Base-by-base conservation (phyloP, 202 grass and related monocot species). In the Elaeis oleifera region DNA sequence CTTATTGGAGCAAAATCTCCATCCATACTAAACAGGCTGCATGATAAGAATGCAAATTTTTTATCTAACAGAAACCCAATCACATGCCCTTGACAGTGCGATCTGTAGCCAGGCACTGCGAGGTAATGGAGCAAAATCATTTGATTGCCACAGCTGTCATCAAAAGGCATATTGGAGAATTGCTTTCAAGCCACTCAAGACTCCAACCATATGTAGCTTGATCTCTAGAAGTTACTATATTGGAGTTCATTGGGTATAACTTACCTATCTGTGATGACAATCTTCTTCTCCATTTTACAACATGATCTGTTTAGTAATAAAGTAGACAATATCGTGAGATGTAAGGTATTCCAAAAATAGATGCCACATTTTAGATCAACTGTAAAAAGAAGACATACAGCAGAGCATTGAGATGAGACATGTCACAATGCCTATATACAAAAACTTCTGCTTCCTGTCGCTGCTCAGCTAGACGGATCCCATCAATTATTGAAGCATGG, bases 401-500 rank as follows among this genome's bases (percentile, higher is more conserved):
- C 23, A 91, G 69, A 25, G 61, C 68, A 79, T 97, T 80, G 61
- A 97, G 82, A 81, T 97, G 84, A 54, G 24, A 64, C 82, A 86
- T 92, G 58, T 97, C 87, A 76, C 84, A 72, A 73, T 97, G 92
- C 69, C 71, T 74, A 61, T 92, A 97, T 26, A 97, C 82, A 79
- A 91, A 97, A 0, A 76, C 58, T 75, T 84, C 19, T 4, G 79
- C 87, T 78, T 88, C 78, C 48, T 73, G 82, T 44, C 81, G 81
- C 21, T 74, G 68, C 79, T 91, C 84, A 61, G 79, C 72, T 57
- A 97, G 71, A 50, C 79, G 81, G 65, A 91, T 83, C 17, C 87
- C 92, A 72, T 97, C 92, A 4, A 97, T 97, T 49, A 97, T 91
- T 5, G 92, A 97, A 69, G 92, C 92, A 88, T 91, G 87, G 60